Evolutionary conservation across 2,329 filamentous ascomycete species (phyloP), one percentile per base, ranked within the genome.

Genomic region (Trichoderma endophyticum): DNA sequence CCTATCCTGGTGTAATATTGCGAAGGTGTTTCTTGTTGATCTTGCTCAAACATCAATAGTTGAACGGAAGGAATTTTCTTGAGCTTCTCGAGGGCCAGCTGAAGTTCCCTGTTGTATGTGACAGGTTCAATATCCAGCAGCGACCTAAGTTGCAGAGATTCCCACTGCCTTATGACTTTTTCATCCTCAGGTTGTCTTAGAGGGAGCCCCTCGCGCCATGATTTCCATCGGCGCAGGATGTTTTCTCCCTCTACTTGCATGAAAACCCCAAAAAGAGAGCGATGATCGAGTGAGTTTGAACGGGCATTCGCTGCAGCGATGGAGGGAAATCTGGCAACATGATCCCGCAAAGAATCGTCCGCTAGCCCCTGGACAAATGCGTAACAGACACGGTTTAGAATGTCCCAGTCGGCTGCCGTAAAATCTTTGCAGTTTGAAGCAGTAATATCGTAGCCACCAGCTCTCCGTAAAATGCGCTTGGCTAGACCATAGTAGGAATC

Each of bases 191-290:
- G 61, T 6, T 78, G 73, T 14, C 73, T 71, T 70, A 72, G 18
- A 75, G 74, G 39, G 61, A 71, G 18, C 76, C 76, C 56, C 72
- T 75, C 26, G 75, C 69, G 73, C 48, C 73, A 79, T 8, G 73
- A 71, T 43, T 79, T 75, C 80, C 78, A 81, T 3, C 82, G 76
- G 77, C 86, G 82, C 1, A 86, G 80, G 26, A 89, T 77, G 24
- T 81, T 80, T 75, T 91, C 89, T 8, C 89, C 89, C 75, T 91
- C 89, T 2, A 84, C 79, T 74, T 90, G 87, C 15, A 81, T 84
- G 73, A 82, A 84, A 3, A 89, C 83, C 0, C 87, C 87, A n/a
- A 82, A 79, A 1, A 91, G 83, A 4, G 88, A 87, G 51, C 86
- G 84, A 71, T 82, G 79, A 64, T 78, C 79, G 6, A 79, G 75